phyloP scores from a whole-genome alignment of 768 basidiomycete species.

The Leccinellum rugosiceps region DNA sequence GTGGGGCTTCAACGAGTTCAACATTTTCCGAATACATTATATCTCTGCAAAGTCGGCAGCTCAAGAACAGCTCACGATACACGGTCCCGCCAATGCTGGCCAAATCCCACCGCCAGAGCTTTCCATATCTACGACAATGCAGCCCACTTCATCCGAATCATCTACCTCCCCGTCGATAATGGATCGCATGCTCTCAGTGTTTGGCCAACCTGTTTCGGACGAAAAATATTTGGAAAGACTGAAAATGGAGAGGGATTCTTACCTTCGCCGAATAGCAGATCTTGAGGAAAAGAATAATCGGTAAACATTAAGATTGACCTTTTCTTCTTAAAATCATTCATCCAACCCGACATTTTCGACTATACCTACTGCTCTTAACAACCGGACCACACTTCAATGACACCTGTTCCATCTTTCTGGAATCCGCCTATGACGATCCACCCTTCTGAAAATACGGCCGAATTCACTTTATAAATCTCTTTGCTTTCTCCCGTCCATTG shows the following conservation, averaged over 20 bases:
- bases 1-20: constrained; percentile 65
- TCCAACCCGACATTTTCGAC: background rate
- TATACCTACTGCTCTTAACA: constrained; percentile 5
- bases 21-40: constrained; percentile 56
- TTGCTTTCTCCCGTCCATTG: constrained; percentile 46
- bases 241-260: constrained; percentile 50
- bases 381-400: constrained; percentile 57
- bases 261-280: constrained; percentile 56
- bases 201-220: constrained; percentile 52
- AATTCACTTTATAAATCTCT: constrained; percentile 61
- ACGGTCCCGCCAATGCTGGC: background rate
- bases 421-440: constrained; percentile 64
- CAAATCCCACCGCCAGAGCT: constrained; percentile 1
- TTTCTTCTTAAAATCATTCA: background rate
- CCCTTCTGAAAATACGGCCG: constrained; percentile 46
- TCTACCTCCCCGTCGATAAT: constrained; percentile 17
- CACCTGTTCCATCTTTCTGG: constrained; percentile 51
- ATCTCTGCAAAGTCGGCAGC: constrained; percentile 34
- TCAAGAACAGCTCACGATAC: background rate
- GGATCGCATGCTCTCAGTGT: constrained; percentile 36
- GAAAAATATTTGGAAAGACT: constrained; percentile 67
- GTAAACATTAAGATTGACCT: constrained; percentile 1
- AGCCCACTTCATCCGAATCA: constrained; percentile 13
- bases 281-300: constrained; percentile 42
- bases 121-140: constrained; percentile 3